Base-by-base conservation (phyloP, 1,284 basidiomycete genomes). In the Irpex sp. region DNA sequence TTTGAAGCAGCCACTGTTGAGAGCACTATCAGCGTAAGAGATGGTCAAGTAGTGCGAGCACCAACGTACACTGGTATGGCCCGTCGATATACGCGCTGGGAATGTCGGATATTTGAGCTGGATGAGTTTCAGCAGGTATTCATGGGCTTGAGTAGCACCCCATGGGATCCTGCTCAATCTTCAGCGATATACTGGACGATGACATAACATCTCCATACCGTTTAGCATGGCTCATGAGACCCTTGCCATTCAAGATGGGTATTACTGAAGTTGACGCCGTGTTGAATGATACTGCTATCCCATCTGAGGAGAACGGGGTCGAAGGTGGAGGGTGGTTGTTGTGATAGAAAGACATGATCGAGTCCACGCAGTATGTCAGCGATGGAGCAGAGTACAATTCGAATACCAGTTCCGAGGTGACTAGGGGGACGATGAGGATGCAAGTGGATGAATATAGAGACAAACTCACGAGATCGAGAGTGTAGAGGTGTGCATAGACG, bases 21-120 rank as follows among this genome's bases (percentile, higher is more conserved):
- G n/a, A 39, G 15, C 6, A 58, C 19, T 58, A 58, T 56, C 57
- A 26, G 51, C 26, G 21, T 43, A 39, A 31, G 31, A 36, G 19
- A 58, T 19, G 17, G 15, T 43, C 15, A 50, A 62, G 26, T 13
- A 50, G 39, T 50, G 7, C 46, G 51, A 39, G 4, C 19, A 3
- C 39, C n/a, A 15, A 74, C 79, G 60, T 72, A 88, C 87, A 54
- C 79, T 84, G 13, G 86, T 81, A 66, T 88, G 87, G 0, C 75
- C 66, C 9, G 80, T 69, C 0, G 82, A 85, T 3, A 90, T 82
- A 39, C 86, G 82, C 1, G 83, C 87, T 13, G 83, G 84, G 69
- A 99, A 99, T 51, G 83, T 91, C 13, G 97, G 93, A 72, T 99
- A 98, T 74, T 99, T 99, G 61, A 99, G 84, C 74, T 98, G 96